A percentile compares a stretch with the other conserved stretches of the same genome.
Evolutionary conservation across 2,329 filamentous ascomycete genomes (phyloP).

Genomic region (Colletotrichum incanum): DNA sequence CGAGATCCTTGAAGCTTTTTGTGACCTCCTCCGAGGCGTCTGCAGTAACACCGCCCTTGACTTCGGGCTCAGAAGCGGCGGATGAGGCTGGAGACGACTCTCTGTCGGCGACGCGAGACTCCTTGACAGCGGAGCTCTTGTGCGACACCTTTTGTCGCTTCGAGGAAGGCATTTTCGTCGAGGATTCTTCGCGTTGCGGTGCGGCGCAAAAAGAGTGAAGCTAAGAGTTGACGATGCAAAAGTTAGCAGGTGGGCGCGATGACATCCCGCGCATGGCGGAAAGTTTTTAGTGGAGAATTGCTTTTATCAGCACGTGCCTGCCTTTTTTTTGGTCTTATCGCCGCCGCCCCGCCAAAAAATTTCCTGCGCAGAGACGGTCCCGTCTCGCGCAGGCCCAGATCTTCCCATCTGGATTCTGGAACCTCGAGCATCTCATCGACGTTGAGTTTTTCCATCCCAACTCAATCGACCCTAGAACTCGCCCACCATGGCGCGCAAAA

Average conservation of each 20-base stretch:
- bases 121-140: constrained; percentile 8
- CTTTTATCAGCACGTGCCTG: constrained; percentile 28
- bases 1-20: constrained; percentile 79
- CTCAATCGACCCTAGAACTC: constrained; percentile 34
- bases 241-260: constrained; percentile 13
- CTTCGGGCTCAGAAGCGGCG: constrained; percentile 35
- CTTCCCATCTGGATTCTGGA: constrained; percentile 1
- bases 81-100: constrained; percentile 18
- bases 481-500: constrained; percentile 80
- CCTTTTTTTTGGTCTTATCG: constrained; percentile 15
- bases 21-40: constrained; percentile 51
- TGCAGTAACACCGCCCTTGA: constrained; percentile 37
- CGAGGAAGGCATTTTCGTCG: constrained; percentile 13
- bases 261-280: constrained; percentile 15
- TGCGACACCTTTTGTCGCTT: constrained; percentile 36
- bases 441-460: constrained; percentile 19
- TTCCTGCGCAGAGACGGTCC: constrained; percentile 12
- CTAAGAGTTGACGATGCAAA: neutral
- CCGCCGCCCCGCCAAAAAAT: constrained; percentile 39
- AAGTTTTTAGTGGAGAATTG: constrained; percentile 26
- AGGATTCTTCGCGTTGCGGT: neutral
- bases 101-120: neutral
- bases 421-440: neutral
- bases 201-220: constrained; percentile 3
- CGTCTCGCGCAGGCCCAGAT: constrained; percentile 10